A percentile compares a stretch with the other conserved stretches of the same genome.
Conservation (phyloP, 148 eudicot species). For the Camellia sinensis region DNA sequence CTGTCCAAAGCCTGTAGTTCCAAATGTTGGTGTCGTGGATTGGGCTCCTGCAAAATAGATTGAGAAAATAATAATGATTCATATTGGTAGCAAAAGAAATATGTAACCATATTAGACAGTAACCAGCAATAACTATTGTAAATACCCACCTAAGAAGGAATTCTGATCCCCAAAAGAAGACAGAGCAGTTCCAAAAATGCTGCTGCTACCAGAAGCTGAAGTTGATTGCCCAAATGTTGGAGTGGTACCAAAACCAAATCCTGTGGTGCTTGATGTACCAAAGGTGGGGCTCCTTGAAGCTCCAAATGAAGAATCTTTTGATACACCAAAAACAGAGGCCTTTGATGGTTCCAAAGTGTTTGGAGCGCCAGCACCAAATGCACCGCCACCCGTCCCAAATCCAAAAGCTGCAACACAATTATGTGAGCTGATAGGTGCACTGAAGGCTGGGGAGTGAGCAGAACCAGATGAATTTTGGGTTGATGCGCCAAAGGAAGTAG, state of each 20-base stretch:
- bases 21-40: not conserved
- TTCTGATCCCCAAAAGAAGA: too few species aligned
- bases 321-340: not conserved
- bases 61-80: not conserved
- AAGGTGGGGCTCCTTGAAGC: not conserved
- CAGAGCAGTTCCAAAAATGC: not conserved
- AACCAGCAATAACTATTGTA: too few species aligned
- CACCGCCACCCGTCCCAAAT: not conserved
- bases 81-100: not conserved
- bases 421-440: not conserved
- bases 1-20: constrained; percentile 1
- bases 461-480: not conserved
- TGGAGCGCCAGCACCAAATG: not conserved
- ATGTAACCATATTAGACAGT: too few species aligned
- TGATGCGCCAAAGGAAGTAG: constrained; percentile 9
- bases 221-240: constrained; percentile 6
- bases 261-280: constrained; percentile 6
- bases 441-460: not conserved
- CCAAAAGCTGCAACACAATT: not conserved
- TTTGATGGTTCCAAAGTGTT: constrained; percentile 9
- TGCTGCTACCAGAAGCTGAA: not conserved
- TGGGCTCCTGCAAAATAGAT: constrained; percentile 15
- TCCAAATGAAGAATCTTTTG: not conserved
- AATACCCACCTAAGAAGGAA: too few species aligned
- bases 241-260: not conserved